phyloP scores from a whole-genome alignment of 345 rosid genomes.

The Salix exigua region DNA sequence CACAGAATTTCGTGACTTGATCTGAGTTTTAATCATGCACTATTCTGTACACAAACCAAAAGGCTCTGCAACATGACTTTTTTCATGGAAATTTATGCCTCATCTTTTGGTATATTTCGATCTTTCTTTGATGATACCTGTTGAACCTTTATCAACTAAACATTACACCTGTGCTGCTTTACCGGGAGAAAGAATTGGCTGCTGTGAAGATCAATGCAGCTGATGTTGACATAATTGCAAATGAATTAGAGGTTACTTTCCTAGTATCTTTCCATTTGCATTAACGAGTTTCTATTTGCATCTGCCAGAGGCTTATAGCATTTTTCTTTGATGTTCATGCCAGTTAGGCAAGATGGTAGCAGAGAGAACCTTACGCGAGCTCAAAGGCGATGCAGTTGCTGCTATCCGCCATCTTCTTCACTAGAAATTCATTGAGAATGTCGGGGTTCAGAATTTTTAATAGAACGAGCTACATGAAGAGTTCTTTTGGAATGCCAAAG shows the following conservation, averaged over 20 bases:
- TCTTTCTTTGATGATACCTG: background rate
- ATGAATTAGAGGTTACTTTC: constrained; percentile 78
- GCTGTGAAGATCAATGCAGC: constrained; percentile 91
- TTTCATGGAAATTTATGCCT: background rate
- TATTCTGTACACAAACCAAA: background rate
- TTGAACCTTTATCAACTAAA: background rate
- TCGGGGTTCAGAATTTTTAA: background rate
- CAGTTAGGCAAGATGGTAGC: constrained; percentile 88
- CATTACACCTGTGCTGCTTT: background rate
- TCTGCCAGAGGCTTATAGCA: constrained; percentile 12
- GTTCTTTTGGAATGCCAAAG: background rate
- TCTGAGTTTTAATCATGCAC: background rate
- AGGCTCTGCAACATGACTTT: background rate
- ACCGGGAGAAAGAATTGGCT: constrained; percentile 93
- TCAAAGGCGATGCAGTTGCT: constrained; percentile 93
- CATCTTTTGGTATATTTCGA: background rate
- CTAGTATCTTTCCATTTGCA: background rate
- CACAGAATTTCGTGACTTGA: background rate
- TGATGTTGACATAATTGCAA: constrained; percentile 84
- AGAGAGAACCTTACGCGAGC: constrained; percentile 90
- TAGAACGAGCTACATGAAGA: background rate
- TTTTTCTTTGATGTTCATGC: constrained; percentile 8
- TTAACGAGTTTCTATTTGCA: background rate
- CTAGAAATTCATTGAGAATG: constrained; percentile 9
- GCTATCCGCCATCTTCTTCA: constrained; percentile 77